These are phyloP conservation scores for Diaporthe sp. DNA, from an alignment of 2,329 filamentous ascomycete species.

Conservation along the genomic window DNA sequence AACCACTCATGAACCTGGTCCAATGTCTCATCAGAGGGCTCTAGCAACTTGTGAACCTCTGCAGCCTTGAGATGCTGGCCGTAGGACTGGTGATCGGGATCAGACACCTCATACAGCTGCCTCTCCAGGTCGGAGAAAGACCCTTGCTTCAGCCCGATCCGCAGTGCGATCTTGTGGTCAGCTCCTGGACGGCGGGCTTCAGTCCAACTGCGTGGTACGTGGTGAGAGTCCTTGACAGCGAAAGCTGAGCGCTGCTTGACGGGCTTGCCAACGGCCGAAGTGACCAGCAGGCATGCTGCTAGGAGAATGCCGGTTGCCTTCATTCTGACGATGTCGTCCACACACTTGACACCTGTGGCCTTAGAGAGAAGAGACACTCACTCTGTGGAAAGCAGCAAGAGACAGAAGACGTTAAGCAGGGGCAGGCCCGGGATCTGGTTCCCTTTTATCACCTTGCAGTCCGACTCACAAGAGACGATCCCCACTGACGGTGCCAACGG, in stretches of 20 bases:
- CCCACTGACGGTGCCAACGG: too few species aligned
- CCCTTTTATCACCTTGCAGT: not conserved
- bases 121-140: constrained; percentile 67
- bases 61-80: constrained; percentile 63
- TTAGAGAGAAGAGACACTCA: not conserved
- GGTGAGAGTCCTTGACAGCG: constrained; percentile 66
- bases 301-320: constrained; percentile 32
- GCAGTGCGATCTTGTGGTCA: constrained; percentile 63
- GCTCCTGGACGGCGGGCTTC: constrained; percentile 60
- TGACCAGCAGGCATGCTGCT: constrained; percentile 25
- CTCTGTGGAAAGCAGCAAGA: not conserved
- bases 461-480: not conserved
- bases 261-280: constrained; percentile 30
- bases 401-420: not conserved
- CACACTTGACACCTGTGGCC: not conserved
- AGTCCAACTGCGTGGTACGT: constrained; percentile 64
- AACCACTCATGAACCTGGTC: constrained; percentile 69
- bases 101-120: constrained; percentile 61
- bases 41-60: constrained; percentile 66
- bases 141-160: constrained; percentile 70
- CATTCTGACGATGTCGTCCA: constrained; percentile 24
- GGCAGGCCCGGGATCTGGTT: too few species aligned
- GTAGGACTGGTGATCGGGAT: constrained; percentile 59
- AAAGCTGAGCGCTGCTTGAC: constrained; percentile 37
- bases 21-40: constrained; percentile 64